Base-by-base conservation (phyloP, 306 rosid species). In the Pyrus pyrifolia region DNA sequence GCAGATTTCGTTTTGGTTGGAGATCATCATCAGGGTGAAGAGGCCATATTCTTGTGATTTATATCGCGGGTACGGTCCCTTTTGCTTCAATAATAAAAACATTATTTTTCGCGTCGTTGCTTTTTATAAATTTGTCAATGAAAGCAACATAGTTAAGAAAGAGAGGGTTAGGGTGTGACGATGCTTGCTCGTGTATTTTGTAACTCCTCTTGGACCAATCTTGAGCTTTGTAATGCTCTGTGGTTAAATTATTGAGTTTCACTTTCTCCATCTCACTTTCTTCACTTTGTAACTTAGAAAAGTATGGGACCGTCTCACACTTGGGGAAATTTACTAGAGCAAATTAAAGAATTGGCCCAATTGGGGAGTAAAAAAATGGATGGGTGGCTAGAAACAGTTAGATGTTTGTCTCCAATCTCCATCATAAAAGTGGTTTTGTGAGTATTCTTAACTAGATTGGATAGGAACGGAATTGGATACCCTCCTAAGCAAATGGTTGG, bases 31-130 rank as follows among this genome's bases (percentile, higher is more conserved):
- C 55, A 49, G 21, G 83, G 29, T 63, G 63, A 75, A 67, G 70
- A 79, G 85, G 65, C 55, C 71, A 71, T 67, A 52, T 46, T 68
- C 80, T 29, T 65, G 71, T 67, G 85, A 79, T 80, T 72, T 83
- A 80, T 82, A 82, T 67, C 79, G 62, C 67, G 64, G 67, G 44
- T 80, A 65, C 14, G 83, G 83, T 72, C 84, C 81, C 68, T 77
- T 60, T 75, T 76, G 38, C 55, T 83, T 84, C 53, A 91, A 87
- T 87, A 91, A 51, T 51, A 51, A 51, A 91, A 88, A 81, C 11
- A 71, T 79, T 67, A 80, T 52, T 76, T 82, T 73, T 55, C 84
- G n/a, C 55, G 29, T 40, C 70, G 80, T 74, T 84, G 86, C 85
- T 25, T 64, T 33, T 33, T 76, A 70, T 29, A 81, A 80, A 78